A percentile compares a stretch with the other conserved stretches of the same genome.
These are phyloP conservation scores for Cytospora chrysosperma DNA, from an alignment of 2,329 filamentous ascomycete species.

Conservation along the genomic window DNA sequence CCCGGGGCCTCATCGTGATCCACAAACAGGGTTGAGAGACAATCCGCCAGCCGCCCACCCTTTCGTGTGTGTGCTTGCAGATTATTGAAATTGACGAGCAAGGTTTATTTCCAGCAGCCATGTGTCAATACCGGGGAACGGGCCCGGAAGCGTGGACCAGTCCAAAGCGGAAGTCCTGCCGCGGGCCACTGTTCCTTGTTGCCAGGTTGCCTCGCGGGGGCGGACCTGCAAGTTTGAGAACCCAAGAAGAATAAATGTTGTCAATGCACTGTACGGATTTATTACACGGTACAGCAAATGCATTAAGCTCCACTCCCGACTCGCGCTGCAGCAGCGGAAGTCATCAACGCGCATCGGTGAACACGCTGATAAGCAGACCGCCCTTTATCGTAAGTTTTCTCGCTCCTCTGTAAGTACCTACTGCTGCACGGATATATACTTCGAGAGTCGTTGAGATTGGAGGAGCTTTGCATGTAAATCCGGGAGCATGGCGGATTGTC, in stretches of 20 bases:
- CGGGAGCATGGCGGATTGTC: not conserved
- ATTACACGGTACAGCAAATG: constrained; percentile 4
- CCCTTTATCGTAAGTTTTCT: constrained; percentile 21
- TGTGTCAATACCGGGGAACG: constrained; percentile 25
- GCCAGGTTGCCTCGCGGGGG: constrained; percentile 13
- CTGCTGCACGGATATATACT: not conserved
- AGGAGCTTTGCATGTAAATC: not conserved
- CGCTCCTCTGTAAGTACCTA: not conserved
- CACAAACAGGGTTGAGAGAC: constrained; percentile 13
- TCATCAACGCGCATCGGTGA: constrained; percentile 17
- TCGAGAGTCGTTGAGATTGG: not conserved
- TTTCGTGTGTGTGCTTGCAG: constrained; percentile 20
- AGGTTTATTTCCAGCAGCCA: constrained; percentile 23
- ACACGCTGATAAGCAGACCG: constrained; percentile 24
- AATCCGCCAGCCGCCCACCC: constrained; percentile 4
- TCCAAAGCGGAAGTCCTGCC: constrained; percentile 20
- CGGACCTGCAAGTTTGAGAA: constrained; percentile 9
- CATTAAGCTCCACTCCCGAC: constrained; percentile 14
- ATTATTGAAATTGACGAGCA: constrained; percentile 17
- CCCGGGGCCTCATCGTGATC: constrained; percentile 1
- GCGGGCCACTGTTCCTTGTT: constrained; percentile 16
- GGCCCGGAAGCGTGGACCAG: constrained; percentile 19
- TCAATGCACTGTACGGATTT: constrained; percentile 22
- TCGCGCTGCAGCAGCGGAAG: constrained; percentile 10
- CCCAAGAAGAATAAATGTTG: not conserved